phyloP scores from a whole-genome alignment of 352 stramenopile genomes.

The Globisporangium paddicum region DNA sequence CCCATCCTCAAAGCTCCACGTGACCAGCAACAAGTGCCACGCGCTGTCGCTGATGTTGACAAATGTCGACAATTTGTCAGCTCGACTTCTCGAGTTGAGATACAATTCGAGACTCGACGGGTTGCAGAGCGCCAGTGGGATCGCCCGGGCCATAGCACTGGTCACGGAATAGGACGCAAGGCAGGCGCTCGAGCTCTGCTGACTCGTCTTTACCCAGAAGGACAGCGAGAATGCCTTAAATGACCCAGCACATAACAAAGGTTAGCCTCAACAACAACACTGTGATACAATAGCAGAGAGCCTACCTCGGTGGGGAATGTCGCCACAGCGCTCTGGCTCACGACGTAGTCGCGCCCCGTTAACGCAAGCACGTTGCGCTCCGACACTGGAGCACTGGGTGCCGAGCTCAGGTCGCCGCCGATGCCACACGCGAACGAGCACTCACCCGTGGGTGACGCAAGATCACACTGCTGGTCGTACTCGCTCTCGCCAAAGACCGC shows the following conservation, averaged over 20 bases:
- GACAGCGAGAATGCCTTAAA: constrained; percentile 51
- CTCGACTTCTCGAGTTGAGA: constrained; percentile 30
- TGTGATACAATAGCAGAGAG: not conserved
- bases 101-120: constrained; percentile 51
- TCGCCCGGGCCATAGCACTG: not conserved
- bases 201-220: constrained; percentile 53
- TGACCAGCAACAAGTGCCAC: constrained; percentile 65
- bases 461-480: constrained; percentile 64
- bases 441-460: constrained; percentile 41
- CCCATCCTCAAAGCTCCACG: constrained; percentile 52
- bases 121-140: constrained; percentile 53
- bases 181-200: constrained; percentile 25
- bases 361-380: constrained; percentile 35
- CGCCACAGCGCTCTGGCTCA: constrained; percentile 24
- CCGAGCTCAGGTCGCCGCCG: constrained; percentile 26
- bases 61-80: constrained; percentile 38
- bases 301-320: constrained; percentile 42
- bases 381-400: constrained; percentile 5
- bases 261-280: not conserved
- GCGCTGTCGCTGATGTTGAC: constrained; percentile 58
- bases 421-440: constrained; percentile 52
- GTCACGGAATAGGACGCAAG: constrained; percentile 39
- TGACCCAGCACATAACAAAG: not conserved
- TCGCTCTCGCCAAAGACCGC: constrained; percentile 50
- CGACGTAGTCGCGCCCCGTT: constrained; percentile 31